Base-by-base conservation (phyloP, 192 early-diverging fungal genomes). In the Funneliformis geosporum region DNA sequence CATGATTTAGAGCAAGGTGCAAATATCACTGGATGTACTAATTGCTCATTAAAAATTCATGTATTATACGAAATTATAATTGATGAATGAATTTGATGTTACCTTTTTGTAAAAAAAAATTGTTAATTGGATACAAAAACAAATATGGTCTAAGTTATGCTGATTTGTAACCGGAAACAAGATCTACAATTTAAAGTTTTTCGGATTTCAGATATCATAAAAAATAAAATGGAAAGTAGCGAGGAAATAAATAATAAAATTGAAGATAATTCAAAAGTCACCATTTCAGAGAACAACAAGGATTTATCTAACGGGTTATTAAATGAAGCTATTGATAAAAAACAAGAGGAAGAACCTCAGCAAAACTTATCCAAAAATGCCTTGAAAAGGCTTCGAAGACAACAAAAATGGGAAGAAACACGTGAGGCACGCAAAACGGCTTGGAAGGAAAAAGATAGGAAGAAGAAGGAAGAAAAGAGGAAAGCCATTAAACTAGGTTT, bases 1-100 rank as follows among this genome's bases (percentile, higher is more conserved):
- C 83, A 87, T 25, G 91, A 94, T 64, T 76, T 95, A 75, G 94
- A 92, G 47, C 59, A 67, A 2, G 92, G 92, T 0, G 82, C 86
- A 1, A 90, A 94, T 12, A 88, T 89, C 8, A 90, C 90, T 0
- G 85, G 84, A 7, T 95, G 94, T 80, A 85, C 86, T 0, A 88
- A 86, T 23, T 95, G 94, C 79, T 94, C 93, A 28, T 81, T 95
- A 7, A 88, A 86, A 42, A 89, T 95, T 42, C 78, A 84, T 16
- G 89, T 95, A 23, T 78, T 93, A n/a, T 95, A 92, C 78, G 89
- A 91, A 62, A 83, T 83, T 12, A 83, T 85, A 55, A 55, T 21
- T 55, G 50, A 55, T 55, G 50, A 55, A 55, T 55, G 16, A 55
- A 55, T 21, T 33, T 33, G 33, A 33, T 33, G 33, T 33, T 33